Evolutionary conservation across 2,329 filamentous ascomycete species (phyloP).

Genomic region (Huntiella moniliformis): DNA sequence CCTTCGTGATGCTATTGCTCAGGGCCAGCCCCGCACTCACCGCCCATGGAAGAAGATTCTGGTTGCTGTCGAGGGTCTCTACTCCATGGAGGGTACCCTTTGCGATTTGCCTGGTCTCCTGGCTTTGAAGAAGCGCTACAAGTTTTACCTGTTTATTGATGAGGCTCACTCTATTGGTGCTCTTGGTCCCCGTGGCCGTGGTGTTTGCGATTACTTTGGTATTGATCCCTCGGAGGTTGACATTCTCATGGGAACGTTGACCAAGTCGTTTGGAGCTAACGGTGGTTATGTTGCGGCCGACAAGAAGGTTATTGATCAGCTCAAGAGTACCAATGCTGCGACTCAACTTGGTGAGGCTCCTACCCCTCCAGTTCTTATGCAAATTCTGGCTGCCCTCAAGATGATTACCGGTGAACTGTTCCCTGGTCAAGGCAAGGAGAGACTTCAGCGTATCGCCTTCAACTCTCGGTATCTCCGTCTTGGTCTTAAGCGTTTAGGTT

Average conservation of each 20-base stretch:
- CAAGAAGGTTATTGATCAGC: conserved; percentile 80
- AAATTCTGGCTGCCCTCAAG: conserved; percentile 71
- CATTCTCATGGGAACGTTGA: conserved; percentile 94
- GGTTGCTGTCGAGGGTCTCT: conserved; percentile 87
- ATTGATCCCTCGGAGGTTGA: conserved; percentile 78
- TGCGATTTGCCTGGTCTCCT: conserved; percentile 87
- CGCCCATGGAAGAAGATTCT: conserved; percentile 98
- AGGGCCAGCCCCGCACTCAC: conserved; percentile 94
- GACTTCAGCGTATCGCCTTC: conserved; percentile 87
- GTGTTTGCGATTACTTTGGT: conserved; percentile 94
- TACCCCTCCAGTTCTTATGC: conserved; percentile 69
- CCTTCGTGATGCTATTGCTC: conserved; percentile 80
- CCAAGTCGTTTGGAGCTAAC: conserved; percentile 96
- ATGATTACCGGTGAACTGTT: conserved; percentile 77
- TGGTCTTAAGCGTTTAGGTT: conserved; percentile 86
- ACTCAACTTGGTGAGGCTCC: conserved; percentile 78
- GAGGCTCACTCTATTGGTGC: conserved; percentile 94
- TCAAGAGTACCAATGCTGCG: conserved; percentile 68
- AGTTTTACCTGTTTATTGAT: conserved; percentile 88
- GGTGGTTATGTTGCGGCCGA: conserved; percentile 87
- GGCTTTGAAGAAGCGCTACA: conserved; percentile 82
- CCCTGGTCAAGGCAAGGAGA: conserved; percentile 86
- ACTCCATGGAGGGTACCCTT: conserved; percentile 99
- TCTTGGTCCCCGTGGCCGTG: conserved; percentile 69
- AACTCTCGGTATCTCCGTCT: conserved; percentile 97